These are phyloP conservation scores for Microstroma glucosiphilum DNA, from an alignment of 1,284 basidiomycete genomes.

Conservation along the genomic window DNA sequence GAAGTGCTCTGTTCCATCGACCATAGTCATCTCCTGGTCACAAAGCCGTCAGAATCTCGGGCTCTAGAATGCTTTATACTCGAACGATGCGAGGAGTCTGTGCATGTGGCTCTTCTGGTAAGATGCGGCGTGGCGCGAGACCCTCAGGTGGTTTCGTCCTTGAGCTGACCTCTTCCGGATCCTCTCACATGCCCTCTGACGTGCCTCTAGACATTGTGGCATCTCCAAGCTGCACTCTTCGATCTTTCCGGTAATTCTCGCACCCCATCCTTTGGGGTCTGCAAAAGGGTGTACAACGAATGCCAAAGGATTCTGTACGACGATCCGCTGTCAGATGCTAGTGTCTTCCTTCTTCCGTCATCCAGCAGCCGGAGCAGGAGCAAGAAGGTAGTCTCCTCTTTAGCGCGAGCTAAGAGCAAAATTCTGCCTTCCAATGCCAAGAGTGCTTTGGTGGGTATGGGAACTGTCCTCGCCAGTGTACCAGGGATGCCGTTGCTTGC, in stretches of 20 bases:
- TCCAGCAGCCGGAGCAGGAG: neutral
- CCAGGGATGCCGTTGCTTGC: slow-evolving; percentile 72
- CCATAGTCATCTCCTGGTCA: slow-evolving; percentile 41
- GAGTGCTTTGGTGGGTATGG: slow-evolving; percentile 78
- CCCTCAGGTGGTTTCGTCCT: neutral
- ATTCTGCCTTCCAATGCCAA: slow-evolving; percentile 46
- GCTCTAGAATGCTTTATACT: slow-evolving; percentile 47
- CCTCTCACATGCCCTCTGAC: neutral
- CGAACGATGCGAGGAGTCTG: slow-evolving; percentile 40
- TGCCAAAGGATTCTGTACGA: slow-evolving; percentile 97
- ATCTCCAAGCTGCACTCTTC: slow-evolving; percentile 45
- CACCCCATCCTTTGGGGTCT: slow-evolving; percentile 78
- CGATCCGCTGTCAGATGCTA: slow-evolving; percentile 56
- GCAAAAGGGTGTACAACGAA: slow-evolving; percentile 81
- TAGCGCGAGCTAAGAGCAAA: slow-evolving; percentile 16
- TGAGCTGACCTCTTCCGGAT: neutral
- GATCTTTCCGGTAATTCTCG: slow-evolving; percentile 54
- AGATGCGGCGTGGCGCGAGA: slow-evolving; percentile 13
- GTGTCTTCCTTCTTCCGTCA: slow-evolving; percentile 8
- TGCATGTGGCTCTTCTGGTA: slow-evolving; percentile 41
- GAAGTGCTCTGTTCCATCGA: no score
- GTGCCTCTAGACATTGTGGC: slow-evolving; percentile 34
- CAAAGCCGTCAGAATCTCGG: slow-evolving; percentile 38
- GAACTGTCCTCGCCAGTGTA: slow-evolving; percentile 68
- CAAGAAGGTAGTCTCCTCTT: slow-evolving; percentile 51